Base-by-base conservation (phyloP, 2,329 filamentous ascomycete genomes). In the Rhinocladiella mackenziei region DNA sequence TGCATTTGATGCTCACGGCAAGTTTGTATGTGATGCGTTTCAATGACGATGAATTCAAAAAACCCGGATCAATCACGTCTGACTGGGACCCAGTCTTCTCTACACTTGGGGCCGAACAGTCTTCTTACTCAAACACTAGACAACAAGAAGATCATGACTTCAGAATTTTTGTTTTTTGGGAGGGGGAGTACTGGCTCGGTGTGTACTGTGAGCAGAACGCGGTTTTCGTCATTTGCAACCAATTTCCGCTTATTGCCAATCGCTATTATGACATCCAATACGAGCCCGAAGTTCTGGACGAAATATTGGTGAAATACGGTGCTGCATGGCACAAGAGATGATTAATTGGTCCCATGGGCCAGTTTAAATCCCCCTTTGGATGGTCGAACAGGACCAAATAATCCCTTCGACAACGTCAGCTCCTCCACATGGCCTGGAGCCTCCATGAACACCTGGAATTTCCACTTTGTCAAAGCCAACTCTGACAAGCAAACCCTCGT, bases 161-260 rank as follows among this genome's bases (percentile, higher is more conserved):
- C n/a, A n/a, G n/a, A n/a, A 62, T 67, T 25, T 32, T 66, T 15
- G 39, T 43, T 10, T 56, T 65, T 46, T 68, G 69, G 64, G 65
- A 68, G 47, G 34, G 53, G 8, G 60, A 63, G 23, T 52, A 53
- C 0, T 70, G 65, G 65, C 46, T 67, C 2, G 65, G 67, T 0
- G 66, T 65, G 1, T 70, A 65, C 34, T 70, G 66, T 45, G 67
- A 70, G 53, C 68, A 65, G 3, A 70, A 69, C 52, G 44, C 31
- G 2, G 39, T 48, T 6, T 48, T 48, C 20, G 32, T 51, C 51
- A 60, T 66, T 33, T 70, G 67, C 53, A 70, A 70, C 48, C 68
- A 69, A 43, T 70, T 70, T 55, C 66, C 65, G 2, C 63, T 67
- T 52, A 63, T 67, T 25, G 63, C 64, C 0, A 62, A 66, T 39